Evolutionary conservation across 352 stramenopile species (phyloP), one percentile per base, ranked within the genome.

Genomic region (Globisporangium canariense): DNA sequence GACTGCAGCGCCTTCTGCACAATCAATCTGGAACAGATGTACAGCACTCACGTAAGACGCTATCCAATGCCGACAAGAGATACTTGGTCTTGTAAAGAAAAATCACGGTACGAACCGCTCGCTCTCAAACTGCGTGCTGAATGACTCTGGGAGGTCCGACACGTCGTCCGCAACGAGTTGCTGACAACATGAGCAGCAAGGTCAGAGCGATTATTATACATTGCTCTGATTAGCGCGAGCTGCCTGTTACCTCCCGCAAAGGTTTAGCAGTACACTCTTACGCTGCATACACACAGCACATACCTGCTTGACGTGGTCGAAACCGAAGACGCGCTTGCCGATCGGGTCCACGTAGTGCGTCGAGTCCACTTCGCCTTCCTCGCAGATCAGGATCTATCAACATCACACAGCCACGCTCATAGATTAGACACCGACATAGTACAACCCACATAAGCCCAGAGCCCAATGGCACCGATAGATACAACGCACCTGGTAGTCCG

Each of bases 251-350:
- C 32, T 9, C 32, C 32, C 32, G 4, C 32, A 36, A 36, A 5
- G 32, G 2, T 36, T 36, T 36, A 36, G 32, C 14, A 55, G 6
- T 14, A 38, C n/a, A 3, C 5, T 4, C 20, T n/a, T 25, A 55
- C 32, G 28, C 14, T 54, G 22, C 32, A 36, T 20, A 20, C 4
- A 53, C 10, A 60, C 58, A 18, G 18, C 20, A 38, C 58, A 40
- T 69, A 76, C 65, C 75, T 87, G 76, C 68, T 89, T 94, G 54
- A 96, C 81, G 64, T 97, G 91, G 73, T 97, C 89, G 65, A 97
- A 93, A 25, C 78, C 82, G 40, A 96, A 76, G 55, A 95, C 74
- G 60, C 76, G 79, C 60, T 83, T 84, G 50, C 78, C 81, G 43
- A 86, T 85, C 28, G 85, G 78, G 62, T 97, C 90, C 13, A 96